These are phyloP conservation scores for Lactarius tabidus DNA, from an alignment of 768 basidiomycete species.

Conservation along the genomic window DNA sequence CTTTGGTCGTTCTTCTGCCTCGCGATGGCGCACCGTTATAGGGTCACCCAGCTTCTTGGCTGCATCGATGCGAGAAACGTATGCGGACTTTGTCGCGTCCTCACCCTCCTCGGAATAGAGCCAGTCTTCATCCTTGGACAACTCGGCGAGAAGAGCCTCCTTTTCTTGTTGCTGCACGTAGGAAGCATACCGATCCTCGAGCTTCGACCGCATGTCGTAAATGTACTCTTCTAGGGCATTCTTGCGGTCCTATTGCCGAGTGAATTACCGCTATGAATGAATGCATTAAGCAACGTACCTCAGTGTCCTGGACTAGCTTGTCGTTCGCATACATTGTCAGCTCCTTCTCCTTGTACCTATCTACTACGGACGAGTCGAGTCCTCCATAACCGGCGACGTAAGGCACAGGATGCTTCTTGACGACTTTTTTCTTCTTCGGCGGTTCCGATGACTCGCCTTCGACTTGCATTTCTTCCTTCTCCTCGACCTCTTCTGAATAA, in stretches of 20 bases:
- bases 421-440: constrained; percentile 83
- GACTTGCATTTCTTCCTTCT: constrained; percentile 66
- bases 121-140: constrained; percentile 90
- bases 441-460: constrained; percentile 44
- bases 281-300: constrained; percentile 49
- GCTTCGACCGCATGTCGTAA: constrained; percentile 89
- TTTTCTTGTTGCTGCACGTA: constrained; percentile 79
- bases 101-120: constrained; percentile 95
- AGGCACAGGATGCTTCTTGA: constrained; percentile 79
- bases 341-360: constrained; percentile 74
- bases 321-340: constrained; percentile 85
- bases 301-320: constrained; percentile 97
- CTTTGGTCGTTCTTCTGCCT: constrained; percentile 74
- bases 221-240: constrained; percentile 99
- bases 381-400: constrained; percentile 63
- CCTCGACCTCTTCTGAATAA: constrained; percentile 80
- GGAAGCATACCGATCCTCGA: constrained; percentile 80
- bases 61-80: constrained; percentile 74
- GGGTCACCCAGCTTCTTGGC: constrained; percentile 87
- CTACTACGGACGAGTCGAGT: constrained; percentile 60
- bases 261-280: constrained; percentile 9
- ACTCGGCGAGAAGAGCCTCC: constrained; percentile 60
- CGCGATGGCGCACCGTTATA: constrained; percentile 76
- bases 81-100: constrained; percentile 94
- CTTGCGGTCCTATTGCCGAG: constrained; percentile 75